Base-by-base conservation (phyloP, 2,329 filamentous ascomycete species). In the Thermomyces lanuginosus region DNA sequence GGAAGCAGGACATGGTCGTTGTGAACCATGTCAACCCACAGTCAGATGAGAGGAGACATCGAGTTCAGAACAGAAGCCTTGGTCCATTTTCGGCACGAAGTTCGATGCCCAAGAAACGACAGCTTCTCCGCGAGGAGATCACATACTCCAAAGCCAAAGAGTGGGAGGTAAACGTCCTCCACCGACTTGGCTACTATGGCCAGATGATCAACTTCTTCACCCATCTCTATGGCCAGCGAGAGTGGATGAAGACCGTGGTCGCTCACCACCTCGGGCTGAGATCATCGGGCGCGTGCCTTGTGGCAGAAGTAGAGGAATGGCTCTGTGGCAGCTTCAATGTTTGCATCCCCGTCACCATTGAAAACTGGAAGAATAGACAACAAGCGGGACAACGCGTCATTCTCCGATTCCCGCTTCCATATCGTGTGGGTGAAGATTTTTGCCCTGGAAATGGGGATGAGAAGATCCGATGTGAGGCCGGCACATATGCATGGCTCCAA, bases 401-500 rank as follows among this genome's bases (percentile, higher is more conserved):
- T 8, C 31, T 45, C 16, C 36, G 35, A 4, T 33, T 45, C 21
- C 40, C 40, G 4, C 31, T 46, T 2, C 43, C 40, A 5, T 43
- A 45, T 23, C 32, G 33, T 6, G 24, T 43, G 4, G 44, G 38
- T 2, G 42, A 48, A 10, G 24, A 25, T 1, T 35, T 30, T 21
- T 18, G 31, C 12, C 37, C 42, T 9, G 41, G 41, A 7, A 48
- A 46, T 28, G 30, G 27, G 7, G 43, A 45, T 32, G 42, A 46
- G 30, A 49, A 46, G 26, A 23, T 45, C 17, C 27, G 28, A 14
- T 47, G 37, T 32, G 43, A 49, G 26, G 44, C 35, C 8, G 40
- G 30, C 5, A 41, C 43, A 9, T 49, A 45, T 33, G 34, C 35
- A 17, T 48, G 40, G 43, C 31, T 46, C n/a, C 29, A 39, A 22